Evolutionary conservation across 202 grass and related monocot genomes (phyloP).

Genomic region (Saccharum hybrid): DNA sequence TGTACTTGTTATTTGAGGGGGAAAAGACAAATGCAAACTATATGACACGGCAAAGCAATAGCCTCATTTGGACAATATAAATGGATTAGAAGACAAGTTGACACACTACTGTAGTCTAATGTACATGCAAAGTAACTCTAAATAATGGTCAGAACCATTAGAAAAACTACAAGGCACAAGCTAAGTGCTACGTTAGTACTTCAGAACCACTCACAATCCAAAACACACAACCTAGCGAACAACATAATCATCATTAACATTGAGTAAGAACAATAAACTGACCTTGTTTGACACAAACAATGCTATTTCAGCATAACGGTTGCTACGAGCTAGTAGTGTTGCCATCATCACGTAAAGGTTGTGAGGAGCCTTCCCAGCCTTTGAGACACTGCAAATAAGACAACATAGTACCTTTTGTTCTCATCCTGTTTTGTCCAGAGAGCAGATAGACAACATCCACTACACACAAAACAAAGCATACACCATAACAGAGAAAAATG

Average conservation of each 20-base stretch:
- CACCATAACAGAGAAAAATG: background rate
- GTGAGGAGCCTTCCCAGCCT: slow-evolving; percentile 74
- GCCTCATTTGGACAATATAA: background rate
- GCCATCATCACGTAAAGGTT: slow-evolving; percentile 72
- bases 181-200: background rate
- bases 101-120: background rate
- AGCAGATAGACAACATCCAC: background rate
- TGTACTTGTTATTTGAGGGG: no score
- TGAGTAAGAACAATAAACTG: slow-evolving; percentile 36
- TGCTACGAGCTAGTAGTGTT: slow-evolving; percentile 63
- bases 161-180: background rate
- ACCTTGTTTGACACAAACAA: slow-evolving; percentile 94
- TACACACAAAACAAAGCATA: background rate
- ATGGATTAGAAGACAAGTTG: background rate
- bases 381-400: slow-evolving; percentile 70
- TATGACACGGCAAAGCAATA: background rate
- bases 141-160: background rate
- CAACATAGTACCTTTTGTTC: slow-evolving; percentile 31
- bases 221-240: background rate
- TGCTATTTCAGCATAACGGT: slow-evolving; percentile 69
- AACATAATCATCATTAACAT: background rate
- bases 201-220: background rate
- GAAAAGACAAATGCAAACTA: no score
- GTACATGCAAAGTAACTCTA: background rate
- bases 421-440: background rate